These are phyloP conservation scores for Schizosaccharomyces octosporus DNA, from an alignment of 805 yeast genomes.

Conservation along the genomic window DNA sequence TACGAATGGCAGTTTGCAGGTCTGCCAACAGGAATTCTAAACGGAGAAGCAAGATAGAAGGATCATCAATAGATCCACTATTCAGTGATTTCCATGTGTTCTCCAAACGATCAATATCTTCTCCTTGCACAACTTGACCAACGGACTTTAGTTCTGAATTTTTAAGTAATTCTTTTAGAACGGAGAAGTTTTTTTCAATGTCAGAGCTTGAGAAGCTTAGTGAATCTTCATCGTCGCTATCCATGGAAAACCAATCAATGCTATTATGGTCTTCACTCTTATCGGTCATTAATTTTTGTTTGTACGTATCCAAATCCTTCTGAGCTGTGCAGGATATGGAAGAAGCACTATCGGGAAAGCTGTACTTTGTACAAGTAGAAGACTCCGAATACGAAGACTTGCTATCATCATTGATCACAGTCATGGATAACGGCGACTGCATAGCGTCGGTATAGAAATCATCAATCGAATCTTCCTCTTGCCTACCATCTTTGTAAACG, in stretches of 20 bases:
- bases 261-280: background rate
- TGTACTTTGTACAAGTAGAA: no score
- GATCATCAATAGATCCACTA: background rate
- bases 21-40: background rate
- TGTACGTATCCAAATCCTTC: no score
- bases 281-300: background rate
- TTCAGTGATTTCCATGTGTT: background rate
- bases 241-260: background rate
- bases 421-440: no score
- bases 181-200: background rate
- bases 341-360: background rate
- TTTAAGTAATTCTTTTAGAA: background rate
- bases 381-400: no score
- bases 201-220: background rate
- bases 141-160: background rate
- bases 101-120: background rate
- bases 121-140: background rate
- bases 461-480: no score
- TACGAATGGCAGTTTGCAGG: background rate
- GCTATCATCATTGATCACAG: no score
- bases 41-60: background rate
- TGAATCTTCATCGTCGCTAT: background rate
- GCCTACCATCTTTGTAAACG: no score
- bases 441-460: no score
- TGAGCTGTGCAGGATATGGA: background rate